Conservation (phyloP, 1,284 basidiomycete species). For the Lentinus polychrous region DNA sequence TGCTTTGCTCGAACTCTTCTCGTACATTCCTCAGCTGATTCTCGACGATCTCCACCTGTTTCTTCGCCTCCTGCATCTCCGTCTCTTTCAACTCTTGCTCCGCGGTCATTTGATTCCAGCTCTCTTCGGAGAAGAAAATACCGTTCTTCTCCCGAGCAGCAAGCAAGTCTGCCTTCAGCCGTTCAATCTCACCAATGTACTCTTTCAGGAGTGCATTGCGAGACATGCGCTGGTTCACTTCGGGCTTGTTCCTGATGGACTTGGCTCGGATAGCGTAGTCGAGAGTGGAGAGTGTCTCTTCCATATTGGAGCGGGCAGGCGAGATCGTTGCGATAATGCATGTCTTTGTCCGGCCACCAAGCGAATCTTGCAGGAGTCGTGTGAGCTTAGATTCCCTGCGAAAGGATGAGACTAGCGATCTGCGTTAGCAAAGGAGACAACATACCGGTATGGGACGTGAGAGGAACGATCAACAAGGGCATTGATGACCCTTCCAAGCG, state of each 20-base stretch:
- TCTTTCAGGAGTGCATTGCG: constrained; percentile 91
- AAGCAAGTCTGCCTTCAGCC: constrained; percentile 85
- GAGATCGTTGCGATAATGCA: constrained; percentile 97
- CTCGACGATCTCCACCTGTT: constrained; percentile 78
- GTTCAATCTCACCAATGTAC: constrained; percentile 93
- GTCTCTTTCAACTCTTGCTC: constrained; percentile 74
- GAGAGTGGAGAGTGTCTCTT: constrained; percentile 96
- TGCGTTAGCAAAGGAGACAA: not conserved
- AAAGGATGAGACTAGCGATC: not conserved
- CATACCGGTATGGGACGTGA: constrained; percentile 91
- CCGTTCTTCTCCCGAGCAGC: constrained; percentile 94
- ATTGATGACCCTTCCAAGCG: constrained; percentile 95
- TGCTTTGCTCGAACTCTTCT: constrained; percentile 88
- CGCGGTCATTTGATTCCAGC: constrained; percentile 76
- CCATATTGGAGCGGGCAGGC: constrained; percentile 87
- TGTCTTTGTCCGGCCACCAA: constrained; percentile 97
- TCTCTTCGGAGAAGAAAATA: constrained; percentile 86
- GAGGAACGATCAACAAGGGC: constrained; percentile 88
- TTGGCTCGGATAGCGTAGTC: constrained; percentile 97
- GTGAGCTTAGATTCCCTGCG: constrained; percentile 78
- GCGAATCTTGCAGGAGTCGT: constrained; percentile 41
- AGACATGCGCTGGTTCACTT: constrained; percentile 92
- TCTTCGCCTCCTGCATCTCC: constrained; percentile 75
- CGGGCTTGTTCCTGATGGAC: constrained; percentile 93
- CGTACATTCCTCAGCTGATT: constrained; percentile 73